Base-by-base conservation (phyloP, 1,284 basidiomycete species). In the Moniliophthora roreri region DNA sequence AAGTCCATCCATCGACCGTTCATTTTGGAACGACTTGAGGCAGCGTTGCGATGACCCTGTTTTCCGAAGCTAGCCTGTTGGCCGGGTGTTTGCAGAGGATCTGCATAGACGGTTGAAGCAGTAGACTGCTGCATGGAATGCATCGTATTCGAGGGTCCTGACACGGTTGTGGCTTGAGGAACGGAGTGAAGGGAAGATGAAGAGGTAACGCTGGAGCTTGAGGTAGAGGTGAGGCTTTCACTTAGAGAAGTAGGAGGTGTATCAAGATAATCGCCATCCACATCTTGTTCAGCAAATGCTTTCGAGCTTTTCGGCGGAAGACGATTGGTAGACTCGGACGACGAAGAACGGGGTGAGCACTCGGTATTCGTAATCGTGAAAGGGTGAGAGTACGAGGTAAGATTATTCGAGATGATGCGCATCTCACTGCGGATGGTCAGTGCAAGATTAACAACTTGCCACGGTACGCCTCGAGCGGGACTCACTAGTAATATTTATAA, bases 1-100 rank as follows among this genome's bases (percentile, higher is more conserved):
- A 74, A 61, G 53, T 77, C 73, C 39, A 74, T 53, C 13, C 64
- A 57, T 46, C 62, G 55, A 50, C 60, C 56, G 41, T 66, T 60
- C 37, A 58, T 62, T 40, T 62, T 37, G 24, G 34, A 45, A 58
- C 11, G 60, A 48, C 50, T 60, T 49, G 57, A 58, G 21, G 57
- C 59, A 48, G 53, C 52, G 57, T 61, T 57, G 40, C 52, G 62
- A 58, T 52, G 35, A 3, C 24, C 26, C 26, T 50, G 18, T n/a
- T 28, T 13, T 34, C 49, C 48, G 16, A 41, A 26, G 24, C 39
- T 42, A 13, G 50, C 37, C 16, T 24, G 39, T 26, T 51, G 24
- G 16, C 18, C 20, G 13, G 34, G 34, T 9, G 40, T 38, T 35
- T 16, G 16, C 34, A 53, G 60, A 48, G 57, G 60, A 34, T 54